These are phyloP conservation scores for Elongisporangium prolatum DNA, from an alignment of 352 stramenopile genomes.

Conservation along the genomic window DNA sequence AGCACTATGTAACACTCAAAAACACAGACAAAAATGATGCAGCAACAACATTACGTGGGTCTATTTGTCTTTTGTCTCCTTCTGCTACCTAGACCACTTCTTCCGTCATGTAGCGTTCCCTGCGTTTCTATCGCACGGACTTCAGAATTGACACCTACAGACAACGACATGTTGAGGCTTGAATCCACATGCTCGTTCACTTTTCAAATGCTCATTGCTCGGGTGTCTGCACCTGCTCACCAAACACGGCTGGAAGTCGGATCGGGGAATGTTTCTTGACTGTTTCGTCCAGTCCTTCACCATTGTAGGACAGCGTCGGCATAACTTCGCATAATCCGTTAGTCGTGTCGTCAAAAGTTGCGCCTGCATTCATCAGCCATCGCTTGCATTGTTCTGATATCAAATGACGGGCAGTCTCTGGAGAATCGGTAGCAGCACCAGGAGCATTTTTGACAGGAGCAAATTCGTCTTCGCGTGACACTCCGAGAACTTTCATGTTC, in stretches of 20 bases:
- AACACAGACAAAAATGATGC: neutral
- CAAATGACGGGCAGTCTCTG: conserved; percentile 66
- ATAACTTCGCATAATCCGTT: conserved; percentile 63
- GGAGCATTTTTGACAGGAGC: conserved; percentile 88
- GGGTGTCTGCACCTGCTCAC: neutral
- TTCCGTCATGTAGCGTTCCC: no score
- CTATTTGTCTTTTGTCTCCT: neutral
- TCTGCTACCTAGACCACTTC: no score
- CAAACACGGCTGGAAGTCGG: conserved; percentile 25
- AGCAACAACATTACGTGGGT: neutral
- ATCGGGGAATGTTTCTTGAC: conserved; percentile 35
- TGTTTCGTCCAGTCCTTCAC: conserved; percentile 63
- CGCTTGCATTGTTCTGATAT: conserved; percentile 50
- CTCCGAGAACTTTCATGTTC: conserved; percentile 87
- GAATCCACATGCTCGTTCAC: conserved; percentile 1
- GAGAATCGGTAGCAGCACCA: conserved; percentile 62
- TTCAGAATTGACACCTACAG: neutral
- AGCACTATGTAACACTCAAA: neutral
- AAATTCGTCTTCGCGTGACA: conserved; percentile 88
- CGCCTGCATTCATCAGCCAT: conserved; percentile 57
- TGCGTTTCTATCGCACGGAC: neutral
- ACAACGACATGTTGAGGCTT: neutral
- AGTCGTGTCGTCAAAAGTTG: conserved; percentile 21
- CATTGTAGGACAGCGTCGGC: conserved; percentile 79
- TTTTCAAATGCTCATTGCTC: conserved; percentile 1